These are phyloP conservation scores for Talaromyces wortmannii DNA, from an alignment of 495 filamentous ascomycete genomes.

Conservation along the genomic window DNA sequence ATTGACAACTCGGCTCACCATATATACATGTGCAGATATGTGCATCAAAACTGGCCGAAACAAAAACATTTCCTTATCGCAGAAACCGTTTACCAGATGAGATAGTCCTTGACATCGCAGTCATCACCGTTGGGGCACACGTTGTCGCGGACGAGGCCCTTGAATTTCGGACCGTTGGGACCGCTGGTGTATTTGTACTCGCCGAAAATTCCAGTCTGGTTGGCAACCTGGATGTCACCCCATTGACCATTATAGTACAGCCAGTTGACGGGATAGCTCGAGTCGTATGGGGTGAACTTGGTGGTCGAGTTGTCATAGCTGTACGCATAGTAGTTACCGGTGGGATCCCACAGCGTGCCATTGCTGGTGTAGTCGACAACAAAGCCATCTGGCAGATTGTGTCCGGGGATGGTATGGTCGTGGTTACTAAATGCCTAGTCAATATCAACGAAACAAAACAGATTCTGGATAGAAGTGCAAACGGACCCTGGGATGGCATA, in stretches of 20 bases:
- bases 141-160: constrained; percentile 35
- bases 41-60: not conserved
- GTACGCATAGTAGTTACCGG: constrained; percentile 42
- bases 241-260: constrained; percentile 47
- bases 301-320: constrained; percentile 29
- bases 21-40: not conserved
- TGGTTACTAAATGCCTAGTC: constrained; percentile 25
- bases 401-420: constrained; percentile 56
- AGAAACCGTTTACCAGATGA: not conserved
- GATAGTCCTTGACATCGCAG: not conserved
- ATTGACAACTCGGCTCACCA: too few relatives aligned
- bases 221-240: constrained; percentile 51
- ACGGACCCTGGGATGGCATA: constrained; percentile 45
- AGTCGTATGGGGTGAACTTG: constrained; percentile 34
- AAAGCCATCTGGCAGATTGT: constrained; percentile 54
- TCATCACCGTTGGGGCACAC: constrained; percentile 28
- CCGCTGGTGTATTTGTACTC: constrained; percentile 41
- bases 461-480: not conserved
- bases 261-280: constrained; percentile 38
- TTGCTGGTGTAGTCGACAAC: constrained; percentile 56
- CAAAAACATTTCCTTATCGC: not conserved
- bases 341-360: constrained; percentile 48
- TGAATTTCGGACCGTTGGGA: constrained; percentile 51
- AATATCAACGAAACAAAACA: too few relatives aligned
- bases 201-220: constrained; percentile 42